phyloP scores from a whole-genome alignment of 208 protist genomes.

The Crithidia thermophila region DNA sequence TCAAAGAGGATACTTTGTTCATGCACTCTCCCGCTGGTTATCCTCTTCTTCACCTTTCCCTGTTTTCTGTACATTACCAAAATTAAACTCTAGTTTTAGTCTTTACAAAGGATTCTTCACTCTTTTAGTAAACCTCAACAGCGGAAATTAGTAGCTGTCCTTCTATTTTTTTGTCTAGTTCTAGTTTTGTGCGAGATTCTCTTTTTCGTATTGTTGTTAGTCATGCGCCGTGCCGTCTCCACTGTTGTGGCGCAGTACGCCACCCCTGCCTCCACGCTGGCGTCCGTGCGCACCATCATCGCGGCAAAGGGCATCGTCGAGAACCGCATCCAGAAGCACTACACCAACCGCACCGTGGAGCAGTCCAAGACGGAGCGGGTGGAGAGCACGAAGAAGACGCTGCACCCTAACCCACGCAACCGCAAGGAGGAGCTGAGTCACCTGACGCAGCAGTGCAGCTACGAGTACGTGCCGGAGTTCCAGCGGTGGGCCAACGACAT shows the following conservation, averaged over 20 bases:
- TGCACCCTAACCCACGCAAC: constrained; percentile 77
- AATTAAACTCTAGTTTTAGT: too few species aligned
- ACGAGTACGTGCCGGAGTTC: constrained; percentile 93
- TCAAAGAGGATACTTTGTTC: too few species aligned
- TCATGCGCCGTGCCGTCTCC: constrained; percentile 23
- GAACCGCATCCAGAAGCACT: constrained; percentile 86
- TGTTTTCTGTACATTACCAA: constrained; percentile 2
- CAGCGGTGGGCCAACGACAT: constrained; percentile 92
- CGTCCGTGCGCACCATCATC: constrained; percentile 50
- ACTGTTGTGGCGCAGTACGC: constrained; percentile 8
- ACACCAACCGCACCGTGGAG: constrained; percentile 80
- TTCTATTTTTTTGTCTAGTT: constrained; percentile 8
- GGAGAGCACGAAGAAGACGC: constrained; percentile 43
- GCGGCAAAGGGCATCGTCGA: constrained; percentile 88
- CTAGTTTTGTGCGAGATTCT: neutral
- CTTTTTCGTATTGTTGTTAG: neutral
- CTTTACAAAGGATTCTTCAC: too few species aligned
- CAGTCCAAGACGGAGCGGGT: constrained; percentile 74
- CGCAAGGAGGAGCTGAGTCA: constrained; percentile 88
- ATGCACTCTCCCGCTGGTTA: too few species aligned
- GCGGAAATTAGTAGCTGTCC: constrained; percentile 7
- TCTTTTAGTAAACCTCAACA: too few species aligned
- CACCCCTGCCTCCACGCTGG: neutral
- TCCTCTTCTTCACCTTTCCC: neutral
- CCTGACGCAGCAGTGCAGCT: constrained; percentile 85